Base-by-base conservation (phyloP, 139 green algal species). In the Chlamydomonas incerta region DNA sequence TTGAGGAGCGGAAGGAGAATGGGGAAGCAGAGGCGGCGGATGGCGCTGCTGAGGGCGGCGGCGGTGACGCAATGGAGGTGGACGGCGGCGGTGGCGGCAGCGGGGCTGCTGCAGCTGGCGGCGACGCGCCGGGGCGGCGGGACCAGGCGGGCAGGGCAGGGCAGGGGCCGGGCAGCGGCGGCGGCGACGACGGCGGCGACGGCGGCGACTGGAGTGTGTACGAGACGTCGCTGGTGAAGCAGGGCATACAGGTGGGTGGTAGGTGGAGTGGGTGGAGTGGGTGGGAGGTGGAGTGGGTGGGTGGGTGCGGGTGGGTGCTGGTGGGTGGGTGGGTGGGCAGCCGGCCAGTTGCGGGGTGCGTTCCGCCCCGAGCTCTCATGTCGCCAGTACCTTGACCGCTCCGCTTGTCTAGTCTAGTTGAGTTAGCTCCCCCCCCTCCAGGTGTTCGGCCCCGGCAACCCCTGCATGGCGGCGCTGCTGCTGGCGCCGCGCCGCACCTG, bases 391-490 rank as follows among this genome's bases (percentile, higher is more conserved):
- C n/a, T n/a, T n/a, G n/a, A n/a, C n/a, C n/a, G n/a, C n/a, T n/a
- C n/a, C n/a, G n/a, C n/a, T n/a, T n/a, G n/a, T n/a, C n/a, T n/a
- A n/a, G n/a, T n/a, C n/a, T n/a, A n/a, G n/a, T n/a, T n/a, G n/a
- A n/a, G n/a, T n/a, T n/a, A n/a, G n/a, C n/a, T n/a, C n/a, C n/a
- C n/a, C n/a, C n/a, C n/a, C n/a, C n/a, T n/a, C n/a, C n/a, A 83
- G 77, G 63, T 83, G 29, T 83, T 67, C 24, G 77, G 77, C 29
- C 24, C 26, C 37, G 63, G 46, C 66, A 76, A 85, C 26, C 33
- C 80, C 67, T 85, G 80, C 80, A 57, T 37, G 50, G 50, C 76
- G 0, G 67, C 80, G 10, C 6, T 31, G 17, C 67, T 85, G 21
- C 3, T 85, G 21, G 46, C 33, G 20, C 31, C 31, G 17, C 28